phyloP scores from a whole-genome alignment of 1,284 basidiomycete genomes.

The Austroboletus novae-zelandiae region DNA sequence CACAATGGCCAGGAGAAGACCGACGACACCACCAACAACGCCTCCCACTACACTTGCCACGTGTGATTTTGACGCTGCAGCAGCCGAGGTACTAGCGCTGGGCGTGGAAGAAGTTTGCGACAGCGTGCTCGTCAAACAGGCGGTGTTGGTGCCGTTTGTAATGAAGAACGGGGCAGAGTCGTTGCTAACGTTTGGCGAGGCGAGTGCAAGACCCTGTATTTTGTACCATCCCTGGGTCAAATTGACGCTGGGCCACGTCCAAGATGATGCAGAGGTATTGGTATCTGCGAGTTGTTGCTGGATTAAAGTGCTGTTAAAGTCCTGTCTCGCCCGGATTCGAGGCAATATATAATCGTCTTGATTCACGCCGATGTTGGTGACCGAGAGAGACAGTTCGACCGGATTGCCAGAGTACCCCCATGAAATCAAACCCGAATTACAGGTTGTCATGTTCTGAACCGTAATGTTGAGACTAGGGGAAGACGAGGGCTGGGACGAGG shows the following conservation, averaged over 20 bases:
- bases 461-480: constrained; percentile 26
- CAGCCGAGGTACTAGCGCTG: neutral
- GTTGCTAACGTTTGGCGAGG: constrained; percentile 1
- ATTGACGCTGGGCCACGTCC: constrained; percentile 37
- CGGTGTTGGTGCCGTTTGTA: constrained; percentile 35
- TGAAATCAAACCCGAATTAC: constrained; percentile 33
- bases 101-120: constrained; percentile 14
- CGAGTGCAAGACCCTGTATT: constrained; percentile 23
- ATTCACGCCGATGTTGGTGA: constrained; percentile 36
- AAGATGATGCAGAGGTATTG: constrained; percentile 13
- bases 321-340: constrained; percentile 10
- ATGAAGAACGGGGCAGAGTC: constrained; percentile 41
- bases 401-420: constrained; percentile 39
- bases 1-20: constrained; percentile 27
- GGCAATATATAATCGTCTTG: constrained; percentile 3
- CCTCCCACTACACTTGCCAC: constrained; percentile 42
- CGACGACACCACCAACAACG: constrained; percentile 38
- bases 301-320: constrained; percentile 2
- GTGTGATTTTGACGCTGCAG: constrained; percentile 27
- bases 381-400: constrained; percentile 27
- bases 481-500: constrained; percentile 23
- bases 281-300: constrained; percentile 20
- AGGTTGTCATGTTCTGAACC: constrained; percentile 34
- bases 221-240: constrained; percentile 45
- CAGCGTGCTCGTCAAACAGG: constrained; percentile 34